Evolutionary conservation across 805 yeast genomes (phyloP).

Genomic region (Millerozyma acaciae): DNA sequence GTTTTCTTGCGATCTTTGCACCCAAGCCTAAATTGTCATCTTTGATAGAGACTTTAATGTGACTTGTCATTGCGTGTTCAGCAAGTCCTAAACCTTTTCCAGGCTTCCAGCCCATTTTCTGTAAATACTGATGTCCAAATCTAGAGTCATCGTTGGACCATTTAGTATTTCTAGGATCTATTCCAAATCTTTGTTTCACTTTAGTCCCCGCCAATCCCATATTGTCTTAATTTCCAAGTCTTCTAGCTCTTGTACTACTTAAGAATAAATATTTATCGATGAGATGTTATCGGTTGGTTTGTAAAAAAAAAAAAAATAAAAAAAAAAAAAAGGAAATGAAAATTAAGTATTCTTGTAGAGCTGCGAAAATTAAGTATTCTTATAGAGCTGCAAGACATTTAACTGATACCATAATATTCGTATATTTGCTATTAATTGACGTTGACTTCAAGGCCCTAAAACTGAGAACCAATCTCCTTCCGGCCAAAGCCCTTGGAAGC

Average conservation of each 20-base stretch:
- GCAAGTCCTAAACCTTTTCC: conserved; percentile 84
- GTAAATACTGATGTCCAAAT: conserved; percentile 84
- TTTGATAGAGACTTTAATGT: conserved; percentile 77
- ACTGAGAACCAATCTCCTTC: conserved; percentile 44
- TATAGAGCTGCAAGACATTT: no score
- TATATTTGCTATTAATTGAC: neutral
- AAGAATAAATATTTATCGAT: no score
- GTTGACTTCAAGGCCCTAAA: conserved; percentile 21
- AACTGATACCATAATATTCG: no score
- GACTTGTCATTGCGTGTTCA: conserved; percentile 64
- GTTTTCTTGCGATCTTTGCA: conserved; percentile 61
- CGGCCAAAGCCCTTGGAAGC: conserved; percentile 41
- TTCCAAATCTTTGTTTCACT: conserved; percentile 79
- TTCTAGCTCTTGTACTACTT: no score
- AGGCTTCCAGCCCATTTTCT: conserved; percentile 86
- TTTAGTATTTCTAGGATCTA: conserved; percentile 88
- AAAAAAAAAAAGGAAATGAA: conserved; percentile 1
- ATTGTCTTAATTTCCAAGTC: no score
- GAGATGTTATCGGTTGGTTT: no score
- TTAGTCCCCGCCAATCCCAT: conserved; percentile 86
- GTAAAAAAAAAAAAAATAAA: conserved; percentile 4
- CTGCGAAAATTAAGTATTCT: neutral
- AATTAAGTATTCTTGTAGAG: neutral
- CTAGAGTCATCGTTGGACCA: conserved; percentile 86
- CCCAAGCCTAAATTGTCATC: conserved; percentile 87